These are phyloP conservation scores for Chaetomium sp. DNA, from an alignment of 2,329 filamentous ascomycete species.

Conservation along the genomic window DNA sequence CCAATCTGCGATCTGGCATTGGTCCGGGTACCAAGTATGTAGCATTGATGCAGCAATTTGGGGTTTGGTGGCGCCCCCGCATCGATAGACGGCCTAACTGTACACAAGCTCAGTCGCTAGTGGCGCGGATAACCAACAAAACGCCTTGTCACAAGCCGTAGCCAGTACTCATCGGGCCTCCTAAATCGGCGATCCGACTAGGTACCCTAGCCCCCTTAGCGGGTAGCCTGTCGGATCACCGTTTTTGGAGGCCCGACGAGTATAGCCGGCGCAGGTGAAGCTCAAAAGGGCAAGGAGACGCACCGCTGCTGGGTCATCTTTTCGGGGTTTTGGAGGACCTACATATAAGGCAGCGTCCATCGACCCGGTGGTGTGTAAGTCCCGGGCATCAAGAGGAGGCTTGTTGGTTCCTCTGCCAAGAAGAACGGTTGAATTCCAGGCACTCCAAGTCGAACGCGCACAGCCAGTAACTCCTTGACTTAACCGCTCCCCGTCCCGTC, in stretches of 20 bases:
- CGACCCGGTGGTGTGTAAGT: too few species aligned
- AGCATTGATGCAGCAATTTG: background rate
- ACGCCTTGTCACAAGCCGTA: background rate
- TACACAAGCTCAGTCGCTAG: background rate
- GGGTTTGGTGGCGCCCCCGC: background rate
- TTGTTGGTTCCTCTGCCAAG: too few species aligned
- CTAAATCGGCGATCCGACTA: too few species aligned
- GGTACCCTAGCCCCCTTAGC: too few species aligned
- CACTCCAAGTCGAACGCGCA: too few species aligned
- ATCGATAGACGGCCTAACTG: background rate
- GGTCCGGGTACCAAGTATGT: background rate
- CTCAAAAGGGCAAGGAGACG: background rate
- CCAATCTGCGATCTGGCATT: background rate
- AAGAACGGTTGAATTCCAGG: too few species aligned
- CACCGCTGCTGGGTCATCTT: background rate
- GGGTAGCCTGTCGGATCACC: too few species aligned
- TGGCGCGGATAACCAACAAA: conserved; percentile 2
- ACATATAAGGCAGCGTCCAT: background rate
- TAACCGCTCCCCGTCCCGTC: too few species aligned
- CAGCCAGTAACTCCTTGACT: too few species aligned
- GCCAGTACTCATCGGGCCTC: too few species aligned
- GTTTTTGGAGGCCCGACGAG: too few species aligned
- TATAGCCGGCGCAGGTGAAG: background rate
- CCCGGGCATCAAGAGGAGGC: too few species aligned
- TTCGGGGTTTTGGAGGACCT: background rate